These are phyloP conservation scores for Naganishia friedmannii DNA, from an alignment of 768 basidiomycete species.

Conservation along the genomic window DNA sequence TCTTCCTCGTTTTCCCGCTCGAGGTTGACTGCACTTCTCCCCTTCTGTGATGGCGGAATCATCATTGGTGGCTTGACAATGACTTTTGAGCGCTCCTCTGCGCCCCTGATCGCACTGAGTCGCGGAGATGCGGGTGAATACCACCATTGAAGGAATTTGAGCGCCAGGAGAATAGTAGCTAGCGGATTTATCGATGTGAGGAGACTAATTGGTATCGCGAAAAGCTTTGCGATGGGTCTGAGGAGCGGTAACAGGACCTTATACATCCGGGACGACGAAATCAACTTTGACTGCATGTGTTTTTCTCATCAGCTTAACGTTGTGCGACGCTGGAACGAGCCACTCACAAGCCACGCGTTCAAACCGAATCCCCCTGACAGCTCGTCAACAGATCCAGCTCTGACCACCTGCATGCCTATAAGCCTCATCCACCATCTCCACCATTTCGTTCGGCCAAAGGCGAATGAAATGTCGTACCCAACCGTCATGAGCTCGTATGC, in stretches of 20 bases:
- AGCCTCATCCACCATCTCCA: conserved; percentile 89
- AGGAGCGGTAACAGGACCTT: background rate
- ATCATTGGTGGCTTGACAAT: conserved; percentile 26
- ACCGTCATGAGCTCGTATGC: conserved; percentile 78
- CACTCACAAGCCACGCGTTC: conserved; percentile 8
- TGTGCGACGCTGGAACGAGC: background rate
- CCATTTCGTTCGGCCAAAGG: conserved; percentile 79
- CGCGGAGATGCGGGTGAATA: conserved; percentile 90
- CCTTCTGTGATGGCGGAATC: conserved; percentile 20
- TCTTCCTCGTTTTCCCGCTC: conserved; percentile 3
- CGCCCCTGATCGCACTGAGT: conserved; percentile 35
- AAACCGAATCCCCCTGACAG: conserved; percentile 25
- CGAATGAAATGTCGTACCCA: conserved; percentile 77
- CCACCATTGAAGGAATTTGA: conserved; percentile 99
- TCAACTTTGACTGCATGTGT: conserved; percentile 1
- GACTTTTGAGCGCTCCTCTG: conserved; percentile 8
- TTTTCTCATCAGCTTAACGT: background rate
- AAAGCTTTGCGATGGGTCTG: conserved; percentile 16
- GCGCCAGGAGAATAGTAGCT: conserved; percentile 85
- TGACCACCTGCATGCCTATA: conserved; percentile 77
- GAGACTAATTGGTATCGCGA: conserved; percentile 26
- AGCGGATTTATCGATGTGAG: conserved; percentile 52
- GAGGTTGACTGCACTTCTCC: conserved; percentile 23
- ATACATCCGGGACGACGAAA: background rate
- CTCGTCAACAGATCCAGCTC: conserved; percentile 76